phyloP scores from a whole-genome alignment of 106 monocot species.

The Dioscorea zingiberensis region DNA sequence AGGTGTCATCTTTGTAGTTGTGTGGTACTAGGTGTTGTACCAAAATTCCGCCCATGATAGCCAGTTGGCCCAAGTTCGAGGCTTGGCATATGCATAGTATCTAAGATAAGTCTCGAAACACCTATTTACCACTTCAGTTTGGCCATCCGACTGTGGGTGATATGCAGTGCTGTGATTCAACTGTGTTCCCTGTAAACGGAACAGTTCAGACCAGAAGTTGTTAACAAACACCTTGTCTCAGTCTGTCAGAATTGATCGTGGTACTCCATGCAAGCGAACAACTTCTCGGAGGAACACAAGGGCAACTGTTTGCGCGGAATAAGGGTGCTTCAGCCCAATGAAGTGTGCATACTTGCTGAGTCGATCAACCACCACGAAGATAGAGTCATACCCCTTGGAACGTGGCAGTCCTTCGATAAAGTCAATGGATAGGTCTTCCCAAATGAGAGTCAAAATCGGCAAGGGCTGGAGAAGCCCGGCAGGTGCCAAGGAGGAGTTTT shows the following conservation, averaged over 20 bases:
- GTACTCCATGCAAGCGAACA: constrained; percentile 7
- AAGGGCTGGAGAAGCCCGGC: constrained; percentile 4
- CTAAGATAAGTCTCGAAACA: not conserved
- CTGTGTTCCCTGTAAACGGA: not conserved
- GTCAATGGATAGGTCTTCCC: constrained; percentile 5
- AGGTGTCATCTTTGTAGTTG: no score
- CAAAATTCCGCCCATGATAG: not conserved
- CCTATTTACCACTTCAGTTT: not conserved
- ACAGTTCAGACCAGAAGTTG: not conserved
- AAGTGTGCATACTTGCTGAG: no score
- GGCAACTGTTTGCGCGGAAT: no score
- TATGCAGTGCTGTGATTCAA: not conserved
- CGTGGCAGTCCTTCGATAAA: not conserved
- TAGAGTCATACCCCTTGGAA: not conserved
- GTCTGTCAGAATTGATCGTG: not conserved
- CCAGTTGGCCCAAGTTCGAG: not conserved
- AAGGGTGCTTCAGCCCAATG: no score
- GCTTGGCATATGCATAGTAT: not conserved
- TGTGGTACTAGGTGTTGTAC: no score
- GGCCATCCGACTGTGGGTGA: not conserved
- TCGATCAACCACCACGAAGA: constrained; percentile 5
- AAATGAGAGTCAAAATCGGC: not conserved
- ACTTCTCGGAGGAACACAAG: no score
- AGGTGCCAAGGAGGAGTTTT: not conserved
- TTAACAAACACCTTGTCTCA: not conserved